A percentile compares a stretch with the other conserved stretches of the same genome.
Conservation (phyloP, 2,329 filamentous ascomycete genomes). For the Dothideomycetes sp. region DNA sequence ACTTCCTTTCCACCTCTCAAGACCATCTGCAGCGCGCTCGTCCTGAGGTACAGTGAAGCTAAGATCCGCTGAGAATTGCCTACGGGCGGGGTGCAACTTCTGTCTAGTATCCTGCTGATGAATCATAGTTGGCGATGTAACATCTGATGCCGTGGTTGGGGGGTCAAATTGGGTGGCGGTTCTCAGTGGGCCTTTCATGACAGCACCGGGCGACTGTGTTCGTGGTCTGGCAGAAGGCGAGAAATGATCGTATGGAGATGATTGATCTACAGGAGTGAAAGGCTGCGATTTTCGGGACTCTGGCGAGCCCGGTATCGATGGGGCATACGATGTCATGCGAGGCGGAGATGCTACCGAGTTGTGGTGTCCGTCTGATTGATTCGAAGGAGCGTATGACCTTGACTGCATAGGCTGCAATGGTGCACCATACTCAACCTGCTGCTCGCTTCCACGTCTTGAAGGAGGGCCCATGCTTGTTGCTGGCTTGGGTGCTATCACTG, state of each 20-base stretch:
- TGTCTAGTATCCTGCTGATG: slow-evolving; percentile 24
- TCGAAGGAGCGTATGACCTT: not conserved
- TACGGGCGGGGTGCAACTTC: slow-evolving; percentile 23
- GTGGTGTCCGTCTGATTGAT: not conserved
- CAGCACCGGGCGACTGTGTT: slow-evolving; percentile 49
- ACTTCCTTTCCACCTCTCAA: slow-evolving; percentile 83
- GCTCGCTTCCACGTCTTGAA: slow-evolving; percentile 3
- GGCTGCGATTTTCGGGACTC: slow-evolving; percentile 3
- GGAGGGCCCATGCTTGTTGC: slow-evolving; percentile 3
- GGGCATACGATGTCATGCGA: slow-evolving; percentile 4
- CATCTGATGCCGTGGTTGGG: slow-evolving; percentile 37
- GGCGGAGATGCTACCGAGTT: slow-evolving; percentile 3
- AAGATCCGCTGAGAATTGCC: slow-evolving; percentile 37
- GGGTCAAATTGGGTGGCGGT: slow-evolving; percentile 34
- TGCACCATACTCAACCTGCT: not conserved
- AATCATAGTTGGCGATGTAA: slow-evolving; percentile 24
- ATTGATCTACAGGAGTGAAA: not conserved
- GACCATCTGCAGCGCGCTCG: slow-evolving; percentile 54
- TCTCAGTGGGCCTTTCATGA: slow-evolving; percentile 36
- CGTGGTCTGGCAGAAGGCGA: slow-evolving; percentile 38
- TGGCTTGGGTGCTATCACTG: slow-evolving; percentile 1
- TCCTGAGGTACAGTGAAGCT: slow-evolving; percentile 46
- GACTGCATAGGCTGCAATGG: not conserved
- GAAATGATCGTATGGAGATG: not conserved
- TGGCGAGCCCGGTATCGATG: slow-evolving; percentile 2